phyloP scores from a whole-genome alignment of 257 asterid genomes.

The Scutellaria galericulata region DNA sequence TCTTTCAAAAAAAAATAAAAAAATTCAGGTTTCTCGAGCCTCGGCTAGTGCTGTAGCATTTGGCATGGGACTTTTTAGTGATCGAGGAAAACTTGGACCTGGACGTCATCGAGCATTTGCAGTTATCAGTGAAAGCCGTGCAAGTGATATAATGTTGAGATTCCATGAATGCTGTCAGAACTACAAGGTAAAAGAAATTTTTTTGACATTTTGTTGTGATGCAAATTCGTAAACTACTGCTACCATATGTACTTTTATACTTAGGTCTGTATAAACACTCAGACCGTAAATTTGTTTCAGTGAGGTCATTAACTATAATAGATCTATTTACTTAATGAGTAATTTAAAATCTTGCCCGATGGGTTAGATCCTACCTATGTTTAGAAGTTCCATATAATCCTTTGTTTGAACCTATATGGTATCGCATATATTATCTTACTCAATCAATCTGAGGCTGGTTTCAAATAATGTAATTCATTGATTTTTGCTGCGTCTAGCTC shows the following conservation, averaged over 20 bases:
- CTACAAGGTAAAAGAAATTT: slow-evolving; percentile 69
- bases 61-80: slow-evolving; percentile 94
- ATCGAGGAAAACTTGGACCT: slow-evolving; percentile 82
- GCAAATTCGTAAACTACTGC: slow-evolving; percentile 22
- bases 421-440: slow-evolving; percentile 21
- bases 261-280: background rate
- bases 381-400: background rate
- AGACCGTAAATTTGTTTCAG: slow-evolving; percentile 12
- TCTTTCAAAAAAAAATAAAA: no score
- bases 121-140: slow-evolving; percentile 93
- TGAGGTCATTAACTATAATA: slow-evolving; percentile 4
- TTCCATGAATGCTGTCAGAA: slow-evolving; percentile 97
- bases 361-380: slow-evolving; percentile 1
- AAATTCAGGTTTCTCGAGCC: slow-evolving; percentile 77
- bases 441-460: slow-evolving; percentile 14
- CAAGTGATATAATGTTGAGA: slow-evolving; percentile 87
- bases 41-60: slow-evolving; percentile 98
- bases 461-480: background rate
- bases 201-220: slow-evolving; percentile 18
- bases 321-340: background rate
- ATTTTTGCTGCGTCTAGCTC: background rate
- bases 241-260: slow-evolving; percentile 18
- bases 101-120: slow-evolving; percentile 93
- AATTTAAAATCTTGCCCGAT: background rate
- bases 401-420: background rate